phyloP scores from a whole-genome alignment of 2,329 filamentous ascomycete species.

The Helotiales sp. region DNA sequence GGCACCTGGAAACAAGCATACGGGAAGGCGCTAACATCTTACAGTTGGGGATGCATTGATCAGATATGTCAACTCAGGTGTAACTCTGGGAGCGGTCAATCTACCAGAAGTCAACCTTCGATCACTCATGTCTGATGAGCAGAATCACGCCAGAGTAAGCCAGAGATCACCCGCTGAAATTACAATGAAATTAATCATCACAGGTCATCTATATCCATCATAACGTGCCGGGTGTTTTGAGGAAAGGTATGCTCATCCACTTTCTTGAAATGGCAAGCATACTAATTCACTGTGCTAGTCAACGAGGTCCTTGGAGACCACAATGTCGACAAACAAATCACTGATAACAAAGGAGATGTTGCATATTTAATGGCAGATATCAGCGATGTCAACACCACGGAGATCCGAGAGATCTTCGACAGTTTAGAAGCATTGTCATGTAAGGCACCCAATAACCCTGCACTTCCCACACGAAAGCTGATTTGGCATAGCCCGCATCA shows the following conservation, averaged over 20 bases:
- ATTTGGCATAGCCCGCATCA: conserved; percentile 37
- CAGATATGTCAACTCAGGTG: conserved; percentile 93
- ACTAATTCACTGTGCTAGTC: conserved; percentile 51
- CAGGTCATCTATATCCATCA: conserved; percentile 92
- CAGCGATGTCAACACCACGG: conserved; percentile 75
- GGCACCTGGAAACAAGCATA: conserved; percentile 11
- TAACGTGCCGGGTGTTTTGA: conserved; percentile 92
- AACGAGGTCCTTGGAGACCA: conserved; percentile 94
- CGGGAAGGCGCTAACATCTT: conserved; percentile 1
- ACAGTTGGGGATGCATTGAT: conserved; percentile 81
- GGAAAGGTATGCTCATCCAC: conserved; percentile 57
- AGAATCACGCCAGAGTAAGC: conserved; percentile 77
- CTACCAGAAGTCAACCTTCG: conserved; percentile 92
- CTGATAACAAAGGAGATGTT: conserved; percentile 88
- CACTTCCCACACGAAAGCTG: not conserved
- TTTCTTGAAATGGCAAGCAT: not conserved
- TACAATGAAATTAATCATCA: conserved; percentile 23
- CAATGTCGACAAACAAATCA: conserved; percentile 99
- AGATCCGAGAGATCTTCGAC: conserved; percentile 85
- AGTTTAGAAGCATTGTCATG: conserved; percentile 78
- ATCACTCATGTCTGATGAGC: conserved; percentile 85
- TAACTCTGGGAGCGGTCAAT: conserved; percentile 90
- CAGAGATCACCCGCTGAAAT: not conserved
- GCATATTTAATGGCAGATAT: conserved; percentile 99
- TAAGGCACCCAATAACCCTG: conserved; percentile 44